Base-by-base conservation (phyloP, 202 grass and related monocot species). In the Schoenoplectus tabernaemontani region DNA sequence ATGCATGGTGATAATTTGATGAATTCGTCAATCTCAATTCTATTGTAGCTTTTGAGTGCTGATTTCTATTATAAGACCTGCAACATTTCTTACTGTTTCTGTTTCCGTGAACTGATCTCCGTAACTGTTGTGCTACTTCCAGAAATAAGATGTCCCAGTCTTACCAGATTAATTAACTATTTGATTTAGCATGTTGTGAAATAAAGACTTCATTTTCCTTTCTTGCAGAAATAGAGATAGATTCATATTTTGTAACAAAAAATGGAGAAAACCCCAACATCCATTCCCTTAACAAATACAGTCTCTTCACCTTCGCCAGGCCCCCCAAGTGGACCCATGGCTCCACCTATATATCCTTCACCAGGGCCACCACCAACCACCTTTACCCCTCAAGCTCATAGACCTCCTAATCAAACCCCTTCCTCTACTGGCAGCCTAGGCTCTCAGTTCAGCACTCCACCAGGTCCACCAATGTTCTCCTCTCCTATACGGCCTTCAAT, bases 391-490 rank as follows among this genome's bases (percentile, higher is more conserved):
- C 60, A 81, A 76, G 36, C 79, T 36, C 50, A 66, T 33, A 63
- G 78, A 71, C 69, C 84, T 86, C 84, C 83, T 6, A 83, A 78
- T 9, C 73, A 68, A 42, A 15, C 65, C 54, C 44, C 80, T 70
- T 70, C 85, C 72, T 82, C 87, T 46, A 77, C 66, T 79, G 80
- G 82, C n/a, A 81, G 76, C 82, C 41, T 81, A 0, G 53, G 56
- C 64, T n/a, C 79, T 60, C 93, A 90, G 12, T 91, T 96, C 76
- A 96, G 87, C 83, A 90, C 87, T 34, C 95, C 95, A 56, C 95
- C 91, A 0, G 91, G 89, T 9, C 95, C 95, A 43, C 95, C 95
- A 2, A 73, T 90, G 19, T 98, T 98, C 84, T 95, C 95, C n/a
- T 89, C 91, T 51, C 95, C 91, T 58, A 54, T 98, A 58, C 91